Evolutionary conservation across 169 alveolate genomes (phyloP).

Genomic region (Eimeria praecox): DNA sequence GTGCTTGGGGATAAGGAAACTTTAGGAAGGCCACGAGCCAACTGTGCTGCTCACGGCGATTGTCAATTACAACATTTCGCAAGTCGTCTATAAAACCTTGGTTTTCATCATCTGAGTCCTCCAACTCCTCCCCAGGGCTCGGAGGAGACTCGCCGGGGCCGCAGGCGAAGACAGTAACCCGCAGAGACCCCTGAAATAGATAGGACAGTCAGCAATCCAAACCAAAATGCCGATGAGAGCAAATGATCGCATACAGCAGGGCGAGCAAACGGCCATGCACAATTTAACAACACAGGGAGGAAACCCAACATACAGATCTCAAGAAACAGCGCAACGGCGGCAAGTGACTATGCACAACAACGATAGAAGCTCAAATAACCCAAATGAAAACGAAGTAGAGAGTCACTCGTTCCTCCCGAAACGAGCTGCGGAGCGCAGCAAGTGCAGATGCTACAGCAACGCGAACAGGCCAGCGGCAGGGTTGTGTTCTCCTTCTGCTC

Average conservation of each 20-base stretch:
- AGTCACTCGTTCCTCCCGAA: background rate
- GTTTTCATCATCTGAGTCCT: conserved; percentile 69
- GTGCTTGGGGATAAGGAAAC: background rate
- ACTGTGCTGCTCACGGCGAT: conserved; percentile 27
- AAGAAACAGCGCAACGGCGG: no score
- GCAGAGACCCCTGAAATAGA: conserved; percentile 56
- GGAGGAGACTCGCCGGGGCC: conserved; percentile 82
- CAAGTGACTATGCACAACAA: no score
- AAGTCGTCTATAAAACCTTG: conserved; percentile 46
- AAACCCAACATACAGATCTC: no score
- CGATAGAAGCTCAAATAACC: background rate
- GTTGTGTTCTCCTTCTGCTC: background rate
- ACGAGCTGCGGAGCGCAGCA: background rate
- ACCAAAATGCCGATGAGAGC: background rate
- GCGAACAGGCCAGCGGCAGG: background rate
- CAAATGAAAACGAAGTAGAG: background rate
- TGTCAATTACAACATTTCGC: conserved; percentile 77
- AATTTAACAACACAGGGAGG: background rate
- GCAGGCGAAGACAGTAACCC: conserved; percentile 79
- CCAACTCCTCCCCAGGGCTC: conserved; percentile 80
- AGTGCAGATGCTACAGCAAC: background rate
- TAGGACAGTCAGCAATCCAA: background rate
- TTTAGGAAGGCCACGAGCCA: background rate
- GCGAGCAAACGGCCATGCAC: background rate
- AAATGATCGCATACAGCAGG: background rate